Base-by-base conservation (phyloP, 1,139 yeast species). In the Wickerhamomyces sp. region DNA sequence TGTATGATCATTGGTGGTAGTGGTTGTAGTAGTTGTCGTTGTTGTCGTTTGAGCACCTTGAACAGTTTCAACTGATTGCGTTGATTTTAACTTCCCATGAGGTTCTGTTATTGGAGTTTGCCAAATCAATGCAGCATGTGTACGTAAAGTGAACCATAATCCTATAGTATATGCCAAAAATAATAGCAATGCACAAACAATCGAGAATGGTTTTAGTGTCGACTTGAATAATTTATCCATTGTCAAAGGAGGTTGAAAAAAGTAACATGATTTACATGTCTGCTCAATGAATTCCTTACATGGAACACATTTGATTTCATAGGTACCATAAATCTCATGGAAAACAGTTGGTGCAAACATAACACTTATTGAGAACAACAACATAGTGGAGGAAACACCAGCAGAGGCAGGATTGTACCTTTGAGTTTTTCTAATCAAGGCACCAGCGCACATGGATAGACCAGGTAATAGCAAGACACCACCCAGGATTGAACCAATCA, bases 101-200 rank as follows among this genome's bases (percentile, higher is more conserved):
- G 48, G 37, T 33, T 59, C 61, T 10, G 68, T 59, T 10, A 74
- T 73, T 10, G 81, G 84, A 4, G 80, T 79, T 43, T 91, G 89
- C 99, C 99, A 94, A 53, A 93, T 94, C 65, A 90, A 73, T 1
- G 96, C 93, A 0, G 99, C 99, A 65, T 93, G 99, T 0, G 99
- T 93, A 57, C 96, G 78, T 58, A 93, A 74, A 0, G 99, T 93
- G 64, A 93, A 93, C 78, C 89, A 84, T 43, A 93, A 70, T 1
- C 99, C 98, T 65, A 91, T 84, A n/a, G 81, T 76, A 61, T 93
- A 93, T 0, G 96, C 93, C 14, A 87, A 68, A 60, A 91, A 89
- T 43, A 93, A 73, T 9, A 90, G 79, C 32, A 84, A 56, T 0
- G 96, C 95, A 61, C 96, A 93, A 37, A 86, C 72, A 31, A 85